These are phyloP conservation scores for Talaromyces sp. DNA, from an alignment of 2,329 filamentous ascomycete genomes.

Conservation along the genomic window DNA sequence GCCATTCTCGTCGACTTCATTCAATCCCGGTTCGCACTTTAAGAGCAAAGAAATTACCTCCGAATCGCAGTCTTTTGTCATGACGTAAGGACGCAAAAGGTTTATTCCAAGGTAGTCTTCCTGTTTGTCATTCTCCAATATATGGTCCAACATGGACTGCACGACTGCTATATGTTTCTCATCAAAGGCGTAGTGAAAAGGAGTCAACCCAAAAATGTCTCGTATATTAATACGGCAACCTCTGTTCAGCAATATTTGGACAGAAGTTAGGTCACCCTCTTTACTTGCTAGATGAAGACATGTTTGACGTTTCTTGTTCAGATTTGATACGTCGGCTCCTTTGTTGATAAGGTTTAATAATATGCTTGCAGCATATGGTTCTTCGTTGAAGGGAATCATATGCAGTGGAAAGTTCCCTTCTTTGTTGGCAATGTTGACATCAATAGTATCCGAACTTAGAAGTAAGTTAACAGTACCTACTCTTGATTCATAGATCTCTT, in stretches of 20 bases:
- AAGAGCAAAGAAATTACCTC: slow-evolving; percentile 3
- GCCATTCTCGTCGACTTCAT: slow-evolving; percentile 9
- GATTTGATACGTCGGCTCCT: slow-evolving; percentile 12
- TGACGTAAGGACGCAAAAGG: background rate
- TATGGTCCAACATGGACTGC: background rate
- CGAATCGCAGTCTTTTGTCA: background rate
- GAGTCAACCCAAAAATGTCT: slow-evolving; percentile 10
- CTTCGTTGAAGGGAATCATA: slow-evolving; percentile 11
- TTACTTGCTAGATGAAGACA: slow-evolving; percentile 15
- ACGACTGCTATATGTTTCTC: background rate
- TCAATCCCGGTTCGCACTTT: slow-evolving; percentile 11
- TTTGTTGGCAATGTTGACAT: slow-evolving; percentile 14
- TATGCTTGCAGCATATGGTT: slow-evolving; percentile 5
- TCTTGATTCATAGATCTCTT: slow-evolving; percentile 10
- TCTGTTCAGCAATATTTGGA: slow-evolving; percentile 12
- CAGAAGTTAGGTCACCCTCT: slow-evolving; percentile 11
- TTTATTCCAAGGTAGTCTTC: background rate
- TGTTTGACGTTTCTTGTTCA: slow-evolving; percentile 10
- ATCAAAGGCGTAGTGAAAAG: slow-evolving; percentile 6
- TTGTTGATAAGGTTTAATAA: slow-evolving; percentile 10
- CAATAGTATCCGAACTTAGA: slow-evolving; percentile 9
- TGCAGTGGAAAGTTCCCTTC: slow-evolving; percentile 12
- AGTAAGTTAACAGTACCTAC: slow-evolving; percentile 10
- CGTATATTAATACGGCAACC: slow-evolving; percentile 9
- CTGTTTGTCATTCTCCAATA: background rate